phyloP scores from a whole-genome alignment of 2,329 filamentous ascomycete species.

The Curvularia verruculosa region DNA sequence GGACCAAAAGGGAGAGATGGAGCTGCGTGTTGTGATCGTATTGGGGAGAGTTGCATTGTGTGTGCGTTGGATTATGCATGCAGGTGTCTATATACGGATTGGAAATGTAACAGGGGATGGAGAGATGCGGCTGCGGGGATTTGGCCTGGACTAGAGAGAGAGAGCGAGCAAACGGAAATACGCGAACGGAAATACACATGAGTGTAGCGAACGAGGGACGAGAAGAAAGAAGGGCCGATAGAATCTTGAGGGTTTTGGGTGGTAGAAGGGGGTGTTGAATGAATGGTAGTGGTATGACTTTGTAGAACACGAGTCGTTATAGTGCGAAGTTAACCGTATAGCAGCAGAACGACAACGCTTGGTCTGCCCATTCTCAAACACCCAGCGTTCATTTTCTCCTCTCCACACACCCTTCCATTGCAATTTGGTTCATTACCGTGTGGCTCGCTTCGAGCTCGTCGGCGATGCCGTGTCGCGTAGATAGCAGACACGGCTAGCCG shows the following conservation, averaged over 20 bases:
- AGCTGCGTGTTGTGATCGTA: background rate
- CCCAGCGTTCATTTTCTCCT: background rate
- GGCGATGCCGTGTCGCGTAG: conserved; percentile 20
- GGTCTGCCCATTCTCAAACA: background rate
- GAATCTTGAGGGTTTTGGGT: background rate
- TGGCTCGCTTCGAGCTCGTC: conserved; percentile 5
- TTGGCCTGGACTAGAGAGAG: background rate
- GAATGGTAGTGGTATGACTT: background rate
- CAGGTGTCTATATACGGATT: background rate
- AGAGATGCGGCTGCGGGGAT: background rate
- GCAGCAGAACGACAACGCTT: background rate
- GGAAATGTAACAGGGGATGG: background rate
- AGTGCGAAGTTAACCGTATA: background rate
- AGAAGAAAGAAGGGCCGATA: background rate
- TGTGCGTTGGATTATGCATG: background rate
- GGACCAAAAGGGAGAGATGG: background rate
- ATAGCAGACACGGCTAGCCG: background rate
- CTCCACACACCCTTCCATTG: background rate
- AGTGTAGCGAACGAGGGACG: background rate
- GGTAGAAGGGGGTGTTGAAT: background rate
- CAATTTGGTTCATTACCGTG: background rate
- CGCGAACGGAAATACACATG: background rate
- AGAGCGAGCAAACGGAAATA: too few species aligned
- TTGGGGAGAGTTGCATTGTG: background rate
- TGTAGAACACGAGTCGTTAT: background rate